Evolutionary conservation across 768 basidiomycete genomes (phyloP), one percentile per base, ranked within the genome.

Genomic region (Serendipita vermifera): DNA sequence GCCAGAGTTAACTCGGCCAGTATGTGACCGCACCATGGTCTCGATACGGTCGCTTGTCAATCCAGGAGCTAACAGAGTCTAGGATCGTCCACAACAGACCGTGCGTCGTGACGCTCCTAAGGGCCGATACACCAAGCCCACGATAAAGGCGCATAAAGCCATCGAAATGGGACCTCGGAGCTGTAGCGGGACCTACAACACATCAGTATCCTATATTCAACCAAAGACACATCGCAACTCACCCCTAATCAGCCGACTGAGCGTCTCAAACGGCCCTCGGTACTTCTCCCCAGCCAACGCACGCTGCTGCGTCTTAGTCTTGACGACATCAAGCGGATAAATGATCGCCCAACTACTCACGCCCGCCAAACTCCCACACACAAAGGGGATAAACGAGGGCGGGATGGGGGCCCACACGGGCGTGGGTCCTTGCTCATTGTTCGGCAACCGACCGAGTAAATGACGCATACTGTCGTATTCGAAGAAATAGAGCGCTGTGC

Each of bases 291-390:
- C 87, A 3, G 90, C 84, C 54, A 97, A 72, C 24, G 89, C 82
- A 54, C 93, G 81, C 68, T 93, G 87, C 67, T 97, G 93, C n/a
- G 93, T 76, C 70, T 93, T 94, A 0, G 93, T 97, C 76, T 94
- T 90, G 40, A 91, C 86, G 38, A 94, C 91, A 66, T 94, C 91
- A 54, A 94, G 76, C 11, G 92, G 92, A 74, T 97, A 97, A 58
- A 97, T 93, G 29, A 88, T 67, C 41, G 85, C 85, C 70, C 87
- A 90, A 39, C 66, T 72, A 13, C 69, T 68, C 59, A 96, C 91
- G 57, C 92, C 92, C 55, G 93, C 83, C 46, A 93, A 64, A 38
- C 88, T 90, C 53, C 92, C 92, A 65, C 90, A 94, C 31, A 92
- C 68, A 68, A 97, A 96, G 26, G 92, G 92, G 54, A 94, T 82